phyloP scores from a whole-genome alignment of 163 green algal species.

The Scenedesmus sp. region DNA sequence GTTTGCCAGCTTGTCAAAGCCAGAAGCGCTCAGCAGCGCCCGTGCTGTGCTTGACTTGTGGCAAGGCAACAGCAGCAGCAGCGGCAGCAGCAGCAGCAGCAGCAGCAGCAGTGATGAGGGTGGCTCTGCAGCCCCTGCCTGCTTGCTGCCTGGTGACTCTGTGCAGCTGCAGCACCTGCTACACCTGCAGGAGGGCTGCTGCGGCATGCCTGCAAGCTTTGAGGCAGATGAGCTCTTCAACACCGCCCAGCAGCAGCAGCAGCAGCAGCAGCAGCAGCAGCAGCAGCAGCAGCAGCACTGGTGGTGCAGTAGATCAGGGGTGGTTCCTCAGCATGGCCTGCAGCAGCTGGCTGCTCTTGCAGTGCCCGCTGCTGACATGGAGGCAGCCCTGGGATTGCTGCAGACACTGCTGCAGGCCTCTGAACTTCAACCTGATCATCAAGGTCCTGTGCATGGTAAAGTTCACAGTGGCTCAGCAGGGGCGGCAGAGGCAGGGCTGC shows the following conservation, averaged over 20 bases:
- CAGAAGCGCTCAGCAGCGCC: background rate
- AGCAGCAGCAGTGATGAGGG: background rate
- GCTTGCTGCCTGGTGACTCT: background rate
- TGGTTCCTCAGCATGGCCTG: background rate
- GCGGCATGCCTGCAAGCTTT: background rate
- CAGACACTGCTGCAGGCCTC: background rate
- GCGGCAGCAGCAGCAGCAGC: background rate
- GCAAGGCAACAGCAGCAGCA: background rate
- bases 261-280: constrained; percentile 3
- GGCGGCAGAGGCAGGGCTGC: background rate
- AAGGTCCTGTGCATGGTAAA: too few relatives aligned
- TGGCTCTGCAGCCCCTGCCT: background rate
- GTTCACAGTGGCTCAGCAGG: background rate
- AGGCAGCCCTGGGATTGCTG: background rate
- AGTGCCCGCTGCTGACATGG: background rate
- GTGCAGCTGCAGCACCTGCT: constrained; percentile 1
- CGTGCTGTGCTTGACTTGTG: background rate
- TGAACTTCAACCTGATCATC: too few relatives aligned
- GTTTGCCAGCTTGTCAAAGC: background rate
- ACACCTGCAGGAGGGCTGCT: background rate
- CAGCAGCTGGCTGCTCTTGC: background rate
- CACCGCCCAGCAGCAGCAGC: background rate
- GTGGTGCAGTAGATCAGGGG: background rate
- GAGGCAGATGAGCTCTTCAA: background rate
- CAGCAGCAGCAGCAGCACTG: constrained; percentile 25